Evolutionary conservation across 768 basidiomycete genomes (phyloP), one percentile per base, ranked within the genome.

Genomic region (Mycena sanguinolenta): DNA sequence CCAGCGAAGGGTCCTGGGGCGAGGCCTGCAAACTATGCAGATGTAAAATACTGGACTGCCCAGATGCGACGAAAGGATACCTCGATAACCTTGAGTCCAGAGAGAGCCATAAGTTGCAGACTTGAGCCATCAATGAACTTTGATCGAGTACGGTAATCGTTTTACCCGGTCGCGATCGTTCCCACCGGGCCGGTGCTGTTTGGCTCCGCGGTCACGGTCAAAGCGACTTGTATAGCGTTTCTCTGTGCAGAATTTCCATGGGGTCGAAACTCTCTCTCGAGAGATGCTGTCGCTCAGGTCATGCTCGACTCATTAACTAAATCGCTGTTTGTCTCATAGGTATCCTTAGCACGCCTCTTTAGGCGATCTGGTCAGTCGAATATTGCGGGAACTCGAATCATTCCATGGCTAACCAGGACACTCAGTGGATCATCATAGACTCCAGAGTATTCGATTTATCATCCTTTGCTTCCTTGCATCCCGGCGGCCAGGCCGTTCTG

Each of bases 1-100:
- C 92, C 93, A 12, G 92, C 89, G 73, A 93, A 95, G 0, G 94
- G 94, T 0, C 89, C 94, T 1, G 94, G 94, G 4, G 94, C 94
- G 30, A 95, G 85, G 34, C 94, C 94, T 30, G 91, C 94, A 75
- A 95, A 94, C 92, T 95, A 72, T 17, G 55, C 28, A 25, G 55
- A n/a, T 28, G n/a, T 28, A 19, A 27, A 21, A 12, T 36, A 13
- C 50, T 36, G 42, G 7, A 34, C 32, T n/a, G 32, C 0, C 49
- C 19, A 39, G 27, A n/a, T 21, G 44, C 30, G 17, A 30, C 23
- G 14, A 21, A n/a, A 28, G 69, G 73, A 30, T 63, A 81, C 88
- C 81, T 89, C 88, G 66, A 89, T 78, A 39, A 88, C 87, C 68
- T 87, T 87, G 60, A 89, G 61, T 25, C 86, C 87, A 52, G 78